These are phyloP conservation scores for Dactylellina sp. DNA, from an alignment of 2,329 filamentous ascomycete genomes.

Conservation along the genomic window DNA sequence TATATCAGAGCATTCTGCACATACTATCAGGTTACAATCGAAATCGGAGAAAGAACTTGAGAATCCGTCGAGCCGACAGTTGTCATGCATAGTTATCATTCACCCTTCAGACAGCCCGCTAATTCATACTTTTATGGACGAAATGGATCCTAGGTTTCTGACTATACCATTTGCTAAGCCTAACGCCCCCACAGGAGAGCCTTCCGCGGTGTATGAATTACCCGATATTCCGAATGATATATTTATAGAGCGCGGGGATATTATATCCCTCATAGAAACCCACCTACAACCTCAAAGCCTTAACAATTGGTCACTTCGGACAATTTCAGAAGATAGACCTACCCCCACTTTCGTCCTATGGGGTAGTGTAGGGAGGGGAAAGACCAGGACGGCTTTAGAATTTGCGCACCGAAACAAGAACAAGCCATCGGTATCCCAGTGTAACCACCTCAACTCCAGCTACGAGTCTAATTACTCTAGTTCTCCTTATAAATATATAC, in stretches of 20 bases:
- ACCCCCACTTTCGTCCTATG: constrained; percentile 2
- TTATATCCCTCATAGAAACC: neutral
- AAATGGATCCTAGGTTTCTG: no score
- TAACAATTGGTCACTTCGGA: neutral
- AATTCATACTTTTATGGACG: no score
- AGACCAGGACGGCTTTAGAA: constrained; percentile 19
- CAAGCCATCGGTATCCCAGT: neutral
- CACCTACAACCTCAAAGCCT: neutral
- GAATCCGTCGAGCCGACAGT: no score
- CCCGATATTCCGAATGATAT: neutral
- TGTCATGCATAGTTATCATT: no score
- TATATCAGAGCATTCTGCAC: neutral
- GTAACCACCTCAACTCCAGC: no score
- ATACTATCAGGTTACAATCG: neutral
- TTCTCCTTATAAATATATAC: neutral
- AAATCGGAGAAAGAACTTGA: no score
- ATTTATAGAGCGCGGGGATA: neutral
- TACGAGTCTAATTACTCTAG: neutral
- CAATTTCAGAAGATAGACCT: neutral
- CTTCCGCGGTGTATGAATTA: neutral
- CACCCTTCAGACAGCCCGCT: no score
- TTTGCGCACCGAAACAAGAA: constrained; percentile 8
- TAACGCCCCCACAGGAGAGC: no score
- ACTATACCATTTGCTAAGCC: no score
- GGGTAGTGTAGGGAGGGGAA: constrained; percentile 12